Percentiles rank a stretch among this genome's conserved stretches.
phyloP scores from a whole-genome alignment of 1,284 basidiomycete genomes.

The Ganoderma multipileum region DNA sequence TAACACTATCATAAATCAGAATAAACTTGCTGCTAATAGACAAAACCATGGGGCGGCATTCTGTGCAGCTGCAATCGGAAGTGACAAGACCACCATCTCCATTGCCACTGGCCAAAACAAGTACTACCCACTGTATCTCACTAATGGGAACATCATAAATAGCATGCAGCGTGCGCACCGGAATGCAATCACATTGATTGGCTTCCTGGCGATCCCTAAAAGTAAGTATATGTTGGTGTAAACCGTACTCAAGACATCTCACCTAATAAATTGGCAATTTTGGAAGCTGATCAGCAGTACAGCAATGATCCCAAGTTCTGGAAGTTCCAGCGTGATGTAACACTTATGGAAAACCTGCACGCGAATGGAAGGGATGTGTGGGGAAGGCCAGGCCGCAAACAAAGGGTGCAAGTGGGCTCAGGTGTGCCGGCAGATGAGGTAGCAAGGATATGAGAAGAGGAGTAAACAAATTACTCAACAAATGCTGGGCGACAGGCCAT shows the following conservation, averaged over 20 bases:
- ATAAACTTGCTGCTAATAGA: constrained; percentile 20
- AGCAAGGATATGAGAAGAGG: too few relatives aligned
- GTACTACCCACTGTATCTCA: constrained; percentile 33
- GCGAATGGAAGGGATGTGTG: too few relatives aligned
- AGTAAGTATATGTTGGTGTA: background rate
- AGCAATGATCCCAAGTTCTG: constrained; percentile 12
- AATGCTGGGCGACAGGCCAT: too few relatives aligned
- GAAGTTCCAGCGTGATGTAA: constrained; percentile 17
- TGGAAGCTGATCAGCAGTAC: background rate
- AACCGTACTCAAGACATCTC: too few relatives aligned
- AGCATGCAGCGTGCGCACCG: constrained; percentile 25
- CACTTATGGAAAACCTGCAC: too few relatives aligned
- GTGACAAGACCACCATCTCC: constrained; percentile 35
- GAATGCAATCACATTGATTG: constrained; percentile 17
- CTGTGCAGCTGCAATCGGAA: constrained; percentile 25
- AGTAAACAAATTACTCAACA: too few relatives aligned
- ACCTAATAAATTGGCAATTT: too few relatives aligned
- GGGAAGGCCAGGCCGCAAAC: too few relatives aligned
- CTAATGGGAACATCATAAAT: constrained; percentile 29
- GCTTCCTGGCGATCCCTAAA: constrained; percentile 29
- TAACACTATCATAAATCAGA: background rate
- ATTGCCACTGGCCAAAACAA: constrained; percentile 31
- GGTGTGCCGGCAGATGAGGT: too few relatives aligned
- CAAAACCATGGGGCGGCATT: constrained; percentile 24
- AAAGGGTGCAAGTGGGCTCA: too few relatives aligned